Conservation (phyloP, 163 green algal genomes). For the Coccomyxa subellipsoidea region DNA sequence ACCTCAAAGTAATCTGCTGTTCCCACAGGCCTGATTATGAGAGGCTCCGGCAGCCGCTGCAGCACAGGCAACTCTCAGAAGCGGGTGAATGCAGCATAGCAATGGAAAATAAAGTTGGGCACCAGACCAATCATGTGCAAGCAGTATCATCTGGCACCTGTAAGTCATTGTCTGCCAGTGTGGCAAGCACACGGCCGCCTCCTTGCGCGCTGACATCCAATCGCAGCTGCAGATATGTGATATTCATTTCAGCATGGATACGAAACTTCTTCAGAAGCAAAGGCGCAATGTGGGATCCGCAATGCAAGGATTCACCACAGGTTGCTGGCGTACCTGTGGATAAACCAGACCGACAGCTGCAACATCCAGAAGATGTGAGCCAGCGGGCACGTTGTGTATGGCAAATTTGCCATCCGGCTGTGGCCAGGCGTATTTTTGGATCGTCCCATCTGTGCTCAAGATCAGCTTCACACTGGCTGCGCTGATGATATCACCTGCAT, state of each 20-base stretch:
- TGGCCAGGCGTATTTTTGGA: not conserved
- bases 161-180: not conserved
- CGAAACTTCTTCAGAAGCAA: too few relatives aligned
- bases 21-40: slow-evolving; percentile 5
- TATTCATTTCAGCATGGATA: too few relatives aligned
- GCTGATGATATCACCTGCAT: not conserved
- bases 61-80: not conserved
- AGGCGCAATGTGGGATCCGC: too few relatives aligned
- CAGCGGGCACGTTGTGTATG: slow-evolving; percentile 27
- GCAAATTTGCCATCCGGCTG: slow-evolving; percentile 30
- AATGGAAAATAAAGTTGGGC: too few relatives aligned
- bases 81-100: too few relatives aligned
- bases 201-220: slow-evolving; percentile 13
- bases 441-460: not conserved
- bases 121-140: not conserved
- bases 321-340: slow-evolving; percentile 6
- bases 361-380: slow-evolving; percentile 33
- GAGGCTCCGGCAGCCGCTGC: slow-evolving; percentile 6
- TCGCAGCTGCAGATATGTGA: slow-evolving; percentile 7
- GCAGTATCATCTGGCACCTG: slow-evolving; percentile 1
- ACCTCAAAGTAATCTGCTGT: slow-evolving; percentile 33
- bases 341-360: slow-evolving; percentile 18
- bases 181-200: not conserved
- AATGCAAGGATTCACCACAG: not conserved
- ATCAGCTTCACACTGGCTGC: slow-evolving; percentile 11